Evolutionary conservation across 106 monocot species (phyloP).

Genomic region (Iris macrosiphon): DNA sequence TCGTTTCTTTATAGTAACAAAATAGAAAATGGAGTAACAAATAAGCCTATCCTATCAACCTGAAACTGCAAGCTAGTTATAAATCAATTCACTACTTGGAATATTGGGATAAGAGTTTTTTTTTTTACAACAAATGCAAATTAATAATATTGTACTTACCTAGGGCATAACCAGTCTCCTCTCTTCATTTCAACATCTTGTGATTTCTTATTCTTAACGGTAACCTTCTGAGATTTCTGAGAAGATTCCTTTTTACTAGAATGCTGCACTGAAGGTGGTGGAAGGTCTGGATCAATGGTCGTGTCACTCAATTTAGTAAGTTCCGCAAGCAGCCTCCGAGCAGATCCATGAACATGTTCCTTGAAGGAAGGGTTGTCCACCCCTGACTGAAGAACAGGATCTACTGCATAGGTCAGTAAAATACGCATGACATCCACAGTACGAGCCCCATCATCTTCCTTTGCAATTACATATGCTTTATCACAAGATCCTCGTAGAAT

Average conservation of each 20-base stretch:
- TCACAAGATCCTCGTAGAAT: constrained; percentile 72
- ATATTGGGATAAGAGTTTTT: too few relatives aligned
- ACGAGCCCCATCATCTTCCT: constrained; percentile 51
- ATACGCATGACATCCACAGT: constrained; percentile 91
- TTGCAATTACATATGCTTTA: constrained; percentile 51
- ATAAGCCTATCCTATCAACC: too few relatives aligned
- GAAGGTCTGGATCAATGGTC: constrained; percentile 39
- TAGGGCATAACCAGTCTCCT: constrained; percentile 93
- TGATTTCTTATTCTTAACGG: constrained; percentile 1
- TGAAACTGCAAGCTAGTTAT: too few relatives aligned
- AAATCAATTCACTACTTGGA: too few relatives aligned
- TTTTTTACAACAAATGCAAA: too few relatives aligned
- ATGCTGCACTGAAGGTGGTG: constrained; percentile 21
- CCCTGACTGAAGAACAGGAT: constrained; percentile 27
- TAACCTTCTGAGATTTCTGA: constrained; percentile 9
- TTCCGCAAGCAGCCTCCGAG: constrained; percentile 52
- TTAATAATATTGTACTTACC: constrained; percentile 36
- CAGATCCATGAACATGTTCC: constrained; percentile 48
- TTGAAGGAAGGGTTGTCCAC: constrained; percentile 21
- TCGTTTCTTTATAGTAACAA: too few relatives aligned
- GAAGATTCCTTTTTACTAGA: constrained; percentile 16
- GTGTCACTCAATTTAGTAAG: constrained; percentile 73
- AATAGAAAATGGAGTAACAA: too few relatives aligned
- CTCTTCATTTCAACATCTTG: constrained; percentile 80
- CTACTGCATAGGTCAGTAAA: constrained; percentile 67